Conservation (phyloP, 2,329 filamentous ascomycete genomes). For the Fusarium agapanthi region DNA sequence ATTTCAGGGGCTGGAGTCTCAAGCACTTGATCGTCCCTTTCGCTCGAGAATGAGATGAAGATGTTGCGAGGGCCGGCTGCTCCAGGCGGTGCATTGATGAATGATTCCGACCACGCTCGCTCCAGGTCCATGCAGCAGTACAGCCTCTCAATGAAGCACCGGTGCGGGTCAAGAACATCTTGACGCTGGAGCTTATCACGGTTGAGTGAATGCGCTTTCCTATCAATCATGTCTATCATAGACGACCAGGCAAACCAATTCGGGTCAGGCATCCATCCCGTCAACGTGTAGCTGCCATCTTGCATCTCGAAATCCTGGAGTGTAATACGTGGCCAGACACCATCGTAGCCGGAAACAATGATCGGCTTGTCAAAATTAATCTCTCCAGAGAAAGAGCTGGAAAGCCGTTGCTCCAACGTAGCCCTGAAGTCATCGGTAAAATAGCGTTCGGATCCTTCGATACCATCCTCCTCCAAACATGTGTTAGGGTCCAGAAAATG, state of each 20-base stretch:
- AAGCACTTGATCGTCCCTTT: not conserved
- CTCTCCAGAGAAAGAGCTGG: not conserved
- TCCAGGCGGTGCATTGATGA: conserved; percentile 31
- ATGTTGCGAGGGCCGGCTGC: conserved; percentile 47
- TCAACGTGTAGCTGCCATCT: conserved; percentile 52
- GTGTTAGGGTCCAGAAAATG: conserved; percentile 56
- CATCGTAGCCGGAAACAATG: conserved; percentile 37
- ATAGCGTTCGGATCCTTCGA: conserved; percentile 1
- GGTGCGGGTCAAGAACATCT: conserved; percentile 13
- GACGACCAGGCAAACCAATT: conserved; percentile 48
- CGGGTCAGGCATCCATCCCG: conserved; percentile 55
- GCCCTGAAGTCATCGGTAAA: conserved; percentile 2
- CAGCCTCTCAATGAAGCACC: conserved; percentile 43
- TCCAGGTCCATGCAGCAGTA: conserved; percentile 58
- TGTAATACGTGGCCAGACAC: conserved; percentile 46
- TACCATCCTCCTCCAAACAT: conserved; percentile 46
- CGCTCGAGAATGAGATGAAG: conserved; percentile 42
- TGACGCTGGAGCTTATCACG: conserved; percentile 15
- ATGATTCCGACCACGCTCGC: conserved; percentile 46
- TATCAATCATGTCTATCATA: conserved; percentile 43
- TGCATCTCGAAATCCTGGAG: conserved; percentile 48
- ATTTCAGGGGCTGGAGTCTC: conserved; percentile 1
- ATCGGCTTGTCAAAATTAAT: conserved; percentile 35
- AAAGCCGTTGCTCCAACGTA: conserved; percentile 11
- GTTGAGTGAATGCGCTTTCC: conserved; percentile 28